Conservation (phyloP, 2,329 filamentous ascomycete genomes). For the Penicillium griseofulvum region DNA sequence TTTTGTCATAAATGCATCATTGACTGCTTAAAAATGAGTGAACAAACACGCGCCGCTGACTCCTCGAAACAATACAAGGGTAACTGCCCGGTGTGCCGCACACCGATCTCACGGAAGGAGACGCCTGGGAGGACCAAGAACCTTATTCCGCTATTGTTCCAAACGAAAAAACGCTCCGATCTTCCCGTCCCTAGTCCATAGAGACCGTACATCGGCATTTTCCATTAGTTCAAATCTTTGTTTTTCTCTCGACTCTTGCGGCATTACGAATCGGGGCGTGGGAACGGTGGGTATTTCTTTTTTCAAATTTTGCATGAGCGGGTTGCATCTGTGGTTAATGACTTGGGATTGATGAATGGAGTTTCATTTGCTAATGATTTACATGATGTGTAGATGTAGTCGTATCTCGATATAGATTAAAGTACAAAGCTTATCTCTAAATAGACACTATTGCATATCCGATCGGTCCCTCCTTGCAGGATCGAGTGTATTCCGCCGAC, state of each 20-base stretch:
- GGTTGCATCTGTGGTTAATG: background rate
- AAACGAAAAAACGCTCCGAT: background rate
- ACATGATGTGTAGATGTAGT: background rate
- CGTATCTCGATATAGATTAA: background rate
- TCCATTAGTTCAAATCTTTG: background rate
- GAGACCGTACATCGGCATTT: too few species aligned
- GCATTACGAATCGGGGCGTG: conserved; percentile 10
- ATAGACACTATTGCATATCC: background rate
- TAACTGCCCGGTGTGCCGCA: conserved; percentile 47
- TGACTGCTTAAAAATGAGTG: conserved; percentile 58
- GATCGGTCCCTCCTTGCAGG: conserved; percentile 14
- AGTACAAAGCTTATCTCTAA: background rate
- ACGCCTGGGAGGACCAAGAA: conserved; percentile 34
- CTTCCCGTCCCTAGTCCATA: background rate
- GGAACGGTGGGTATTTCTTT: background rate
- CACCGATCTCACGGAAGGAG: conserved; percentile 40
- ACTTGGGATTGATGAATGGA: background rate
- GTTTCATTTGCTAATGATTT: background rate
- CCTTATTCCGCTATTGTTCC: conserved; percentile 39
- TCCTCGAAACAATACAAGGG: conserved; percentile 34
- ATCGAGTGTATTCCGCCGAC: conserved; percentile 59
- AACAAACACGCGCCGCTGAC: conserved; percentile 40
- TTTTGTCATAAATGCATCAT: conserved; percentile 64
- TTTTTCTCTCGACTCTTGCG: background rate
- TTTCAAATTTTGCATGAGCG: background rate